phyloP scores from a whole-genome alignment of 768 basidiomycete species.

The Boletales sp. region DNA sequence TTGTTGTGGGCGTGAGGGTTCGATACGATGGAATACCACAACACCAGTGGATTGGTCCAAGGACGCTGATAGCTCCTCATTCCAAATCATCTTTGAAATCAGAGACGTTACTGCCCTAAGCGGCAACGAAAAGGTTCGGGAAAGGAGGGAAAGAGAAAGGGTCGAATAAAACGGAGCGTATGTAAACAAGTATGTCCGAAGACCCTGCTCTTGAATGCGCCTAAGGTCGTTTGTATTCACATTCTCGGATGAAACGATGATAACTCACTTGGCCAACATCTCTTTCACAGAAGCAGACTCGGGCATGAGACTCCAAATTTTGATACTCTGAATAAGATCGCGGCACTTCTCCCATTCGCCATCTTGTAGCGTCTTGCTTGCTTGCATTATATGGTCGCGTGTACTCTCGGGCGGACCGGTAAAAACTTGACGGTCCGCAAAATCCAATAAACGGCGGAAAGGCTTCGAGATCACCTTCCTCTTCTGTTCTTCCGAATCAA shows the following conservation, averaged over 20 bases:
- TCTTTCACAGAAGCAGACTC: conserved; percentile 85
- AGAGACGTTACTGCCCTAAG: conserved; percentile 73
- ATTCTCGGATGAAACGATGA: background rate
- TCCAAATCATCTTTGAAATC: conserved; percentile 99
- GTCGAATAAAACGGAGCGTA: conserved; percentile 89
- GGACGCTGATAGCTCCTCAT: conserved; percentile 89
- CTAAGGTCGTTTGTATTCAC: conserved; percentile 37
- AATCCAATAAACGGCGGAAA: conserved; percentile 92
- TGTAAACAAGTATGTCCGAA: conserved; percentile 97
- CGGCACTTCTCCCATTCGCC: conserved; percentile 97
- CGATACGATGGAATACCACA: conserved; percentile 90
- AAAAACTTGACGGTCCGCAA: conserved; percentile 96
- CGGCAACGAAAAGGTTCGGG: conserved; percentile 84
- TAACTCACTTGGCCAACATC: conserved; percentile 83
- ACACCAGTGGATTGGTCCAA: conserved; percentile 89
- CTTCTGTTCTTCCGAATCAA: conserved; percentile 91
- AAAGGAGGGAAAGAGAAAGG: conserved; percentile 82
- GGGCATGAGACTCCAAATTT: conserved; percentile 97
- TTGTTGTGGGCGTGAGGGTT: conserved; percentile 84
- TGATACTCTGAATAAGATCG: conserved; percentile 92
- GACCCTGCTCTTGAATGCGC: conserved; percentile 96
- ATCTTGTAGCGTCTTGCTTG: conserved; percentile 91
- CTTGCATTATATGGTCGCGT: conserved; percentile 98
- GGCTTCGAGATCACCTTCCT: conserved; percentile 95
- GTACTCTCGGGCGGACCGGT: conserved; percentile 99